Evolutionary conservation across 768 basidiomycete genomes (phyloP).

Genomic region (Leccinum subtestaceum): DNA sequence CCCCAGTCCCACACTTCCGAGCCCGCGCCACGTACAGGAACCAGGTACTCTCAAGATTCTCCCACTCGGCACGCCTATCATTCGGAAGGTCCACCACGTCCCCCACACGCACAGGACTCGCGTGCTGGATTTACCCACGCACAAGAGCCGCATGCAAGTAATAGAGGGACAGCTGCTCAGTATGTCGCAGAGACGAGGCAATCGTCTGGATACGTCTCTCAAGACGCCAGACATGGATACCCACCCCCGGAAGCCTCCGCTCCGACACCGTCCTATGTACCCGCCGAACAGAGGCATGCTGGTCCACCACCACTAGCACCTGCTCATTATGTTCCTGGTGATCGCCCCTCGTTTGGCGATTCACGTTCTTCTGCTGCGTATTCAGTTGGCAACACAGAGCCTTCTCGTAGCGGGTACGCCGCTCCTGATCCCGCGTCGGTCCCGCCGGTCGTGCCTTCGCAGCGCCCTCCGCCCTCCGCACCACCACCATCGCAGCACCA

Average conservation of each 20-base stretch:
- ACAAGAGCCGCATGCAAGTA: conserved; percentile 19
- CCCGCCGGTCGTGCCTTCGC: conserved; percentile 17
- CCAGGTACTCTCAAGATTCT: conserved; percentile 17
- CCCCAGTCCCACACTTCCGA: conserved; percentile 19
- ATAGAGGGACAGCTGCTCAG: conserved; percentile 2
- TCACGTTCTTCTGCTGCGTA: conserved; percentile 21
- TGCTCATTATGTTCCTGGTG: conserved; percentile 16
- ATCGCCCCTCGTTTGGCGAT: conserved; percentile 22
- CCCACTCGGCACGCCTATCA: conserved; percentile 16
- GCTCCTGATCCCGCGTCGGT: conserved; percentile 16
- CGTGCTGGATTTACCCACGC: conserved; percentile 14
- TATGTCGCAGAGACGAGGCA: conserved; percentile 23
- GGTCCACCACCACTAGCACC: conserved; percentile 8
- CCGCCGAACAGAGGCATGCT: conserved; percentile 21
- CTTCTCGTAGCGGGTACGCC: conserved; percentile 14
- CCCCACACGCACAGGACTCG: conserved; percentile 16
- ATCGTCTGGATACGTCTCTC: conserved; percentile 19
- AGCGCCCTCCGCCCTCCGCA: conserved; percentile 13
- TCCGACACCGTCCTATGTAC: conserved; percentile 13
- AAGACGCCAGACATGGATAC: conserved; percentile 23
- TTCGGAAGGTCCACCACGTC: conserved; percentile 15
- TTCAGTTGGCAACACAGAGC: conserved; percentile 6
- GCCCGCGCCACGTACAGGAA: conserved; percentile 12
- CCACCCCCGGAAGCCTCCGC: conserved; percentile 15
- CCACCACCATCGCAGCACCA: conserved; percentile 18